Evolutionary conservation across 768 basidiomycete genomes (phyloP), one percentile per base, ranked within the genome.

Genomic region (Leccinum variicolor): DNA sequence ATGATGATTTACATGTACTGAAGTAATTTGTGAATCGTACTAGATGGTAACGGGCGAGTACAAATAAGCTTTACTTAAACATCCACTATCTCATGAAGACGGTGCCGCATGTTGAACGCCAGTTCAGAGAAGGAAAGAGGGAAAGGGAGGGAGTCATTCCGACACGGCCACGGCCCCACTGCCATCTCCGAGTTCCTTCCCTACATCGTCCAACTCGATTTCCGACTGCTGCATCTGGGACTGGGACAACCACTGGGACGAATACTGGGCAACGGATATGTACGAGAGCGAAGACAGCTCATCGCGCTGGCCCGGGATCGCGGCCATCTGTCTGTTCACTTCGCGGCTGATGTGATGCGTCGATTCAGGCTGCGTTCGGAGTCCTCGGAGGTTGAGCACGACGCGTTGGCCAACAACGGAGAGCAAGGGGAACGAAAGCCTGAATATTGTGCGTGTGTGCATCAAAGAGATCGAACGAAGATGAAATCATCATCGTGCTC

Each of bases 391-490:
- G 55, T 64, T 69, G 55, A 63, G 57, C 33, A 62, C 65, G 53
- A 63, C 68, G 48, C 62, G 72, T 57, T 58, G 70, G 51, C 55
- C 69, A 50, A 58, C 55, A 41, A 68, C 17, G 2, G 53, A 36
- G 9, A 66, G 13, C 6, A 66, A 13, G 1, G 63, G 58, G 15
- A 21, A 51, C 23, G 64, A 52, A 29, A 29, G 1, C 29, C 29
- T 29, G 29, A 3, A 63, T 0, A 25, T 66, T 6, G 39, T 10
- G 14, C n/a, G 33, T 3, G 26, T 2, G 1, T 46, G 3, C 9
- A 10, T 36, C 13, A 45, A 14, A n/a, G 17, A 17, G 34, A 34
- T 34, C 6, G 6, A 34, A 34, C 34, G 31, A 21, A 10, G 31
- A 31, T 7, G 13, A 7, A 1, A 19, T 14, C 15, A 10, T 33